Evolutionary conservation across 129 eudicot genomes (phyloP).

Genomic region (Heracleum sosnowskyi): DNA sequence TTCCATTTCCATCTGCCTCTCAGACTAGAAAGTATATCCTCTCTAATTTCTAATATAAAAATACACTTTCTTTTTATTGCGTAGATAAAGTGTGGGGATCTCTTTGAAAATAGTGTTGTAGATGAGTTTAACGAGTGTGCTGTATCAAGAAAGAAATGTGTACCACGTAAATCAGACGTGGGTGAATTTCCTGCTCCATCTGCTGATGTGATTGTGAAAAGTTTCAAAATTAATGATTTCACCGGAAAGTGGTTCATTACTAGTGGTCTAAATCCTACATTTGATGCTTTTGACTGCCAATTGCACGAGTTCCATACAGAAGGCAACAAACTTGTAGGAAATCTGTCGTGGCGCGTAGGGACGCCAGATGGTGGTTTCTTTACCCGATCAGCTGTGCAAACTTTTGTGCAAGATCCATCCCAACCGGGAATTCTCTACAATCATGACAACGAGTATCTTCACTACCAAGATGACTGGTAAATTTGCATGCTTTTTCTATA

Average conservation of each 20-base stretch:
- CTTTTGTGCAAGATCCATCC: slow-evolving; percentile 72
- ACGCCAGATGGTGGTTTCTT: slow-evolving; percentile 87
- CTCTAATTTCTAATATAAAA: not conserved
- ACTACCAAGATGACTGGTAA: slow-evolving; percentile 83
- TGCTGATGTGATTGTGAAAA: slow-evolving; percentile 53
- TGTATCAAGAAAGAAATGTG: slow-evolving; percentile 90
- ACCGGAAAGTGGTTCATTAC: slow-evolving; percentile 86
- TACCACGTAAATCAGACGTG: slow-evolving; percentile 83
- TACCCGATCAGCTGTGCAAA: slow-evolving; percentile 78
- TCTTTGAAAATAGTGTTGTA: slow-evolving; percentile 85
- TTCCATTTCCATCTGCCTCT: not conserved
- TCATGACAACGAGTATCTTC: slow-evolving; percentile 92
- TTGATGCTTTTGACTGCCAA: slow-evolving; percentile 79
- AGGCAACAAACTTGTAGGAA: slow-evolving; percentile 60
- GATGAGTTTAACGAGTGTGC: slow-evolving; percentile 96
- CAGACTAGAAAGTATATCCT: not conserved
- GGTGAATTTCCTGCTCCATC: slow-evolving; percentile 92
- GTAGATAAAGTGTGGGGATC: slow-evolving; percentile 94
- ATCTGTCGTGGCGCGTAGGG: slow-evolving; percentile 64
- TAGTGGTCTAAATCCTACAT: slow-evolving; percentile 86
- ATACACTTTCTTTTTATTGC: not conserved
- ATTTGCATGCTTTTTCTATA: not conserved
- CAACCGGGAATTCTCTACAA: slow-evolving; percentile 79
- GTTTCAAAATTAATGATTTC: slow-evolving; percentile 68
- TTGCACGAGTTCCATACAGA: slow-evolving; percentile 83